Percentiles rank a stretch among this genome's conserved stretches.
Conservation (phyloP, 2,329 filamentous ascomycete species). For the Lasiodiplodia sp. region DNA sequence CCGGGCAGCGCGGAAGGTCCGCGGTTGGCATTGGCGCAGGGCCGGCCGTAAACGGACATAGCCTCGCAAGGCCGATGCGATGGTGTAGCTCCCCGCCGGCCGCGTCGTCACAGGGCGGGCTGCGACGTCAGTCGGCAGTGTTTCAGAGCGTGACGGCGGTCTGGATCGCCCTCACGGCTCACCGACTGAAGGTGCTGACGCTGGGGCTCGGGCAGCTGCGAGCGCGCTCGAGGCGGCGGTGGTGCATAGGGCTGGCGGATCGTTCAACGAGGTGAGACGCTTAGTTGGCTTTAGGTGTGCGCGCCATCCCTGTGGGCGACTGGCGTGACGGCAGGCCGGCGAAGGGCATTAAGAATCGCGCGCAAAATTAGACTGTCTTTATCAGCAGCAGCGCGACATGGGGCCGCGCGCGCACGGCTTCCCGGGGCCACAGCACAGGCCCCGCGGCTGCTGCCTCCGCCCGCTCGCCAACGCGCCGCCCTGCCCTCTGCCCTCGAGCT, state of each 20-base stretch:
- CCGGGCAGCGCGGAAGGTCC: not conserved
- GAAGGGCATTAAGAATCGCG: not conserved
- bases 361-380: slow-evolving; percentile 11
- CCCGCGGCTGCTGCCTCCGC: slow-evolving; percentile 9
- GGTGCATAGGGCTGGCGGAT: slow-evolving; percentile 41
- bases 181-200: slow-evolving; percentile 27
- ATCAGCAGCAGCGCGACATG: slow-evolving; percentile 1
- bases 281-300: slow-evolving; percentile 33
- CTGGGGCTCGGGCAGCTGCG: slow-evolving; percentile 20
- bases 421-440: slow-evolving; percentile 2
- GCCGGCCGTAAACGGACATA: slow-evolving; percentile 7
- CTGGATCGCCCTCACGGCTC: slow-evolving; percentile 21
- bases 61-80: not conserved
- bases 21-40: slow-evolving; percentile 7
- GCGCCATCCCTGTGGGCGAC: slow-evolving; percentile 16
- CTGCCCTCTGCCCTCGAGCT: not conserved
- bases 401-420: slow-evolving; percentile 1
- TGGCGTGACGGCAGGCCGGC: slow-evolving; percentile 1
- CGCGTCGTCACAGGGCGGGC: slow-evolving; percentile 10
- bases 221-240: slow-evolving; percentile 27
- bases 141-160: slow-evolving; percentile 16
- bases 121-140: slow-evolving; percentile 24
- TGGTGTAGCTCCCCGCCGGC: not conserved
- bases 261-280: slow-evolving; percentile 38
- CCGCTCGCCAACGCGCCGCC: slow-evolving; percentile 9